A percentile compares a stretch with the other conserved stretches of the same genome.
Conservation (phyloP, 805 yeast species). For the Teunomyces atbi region DNA sequence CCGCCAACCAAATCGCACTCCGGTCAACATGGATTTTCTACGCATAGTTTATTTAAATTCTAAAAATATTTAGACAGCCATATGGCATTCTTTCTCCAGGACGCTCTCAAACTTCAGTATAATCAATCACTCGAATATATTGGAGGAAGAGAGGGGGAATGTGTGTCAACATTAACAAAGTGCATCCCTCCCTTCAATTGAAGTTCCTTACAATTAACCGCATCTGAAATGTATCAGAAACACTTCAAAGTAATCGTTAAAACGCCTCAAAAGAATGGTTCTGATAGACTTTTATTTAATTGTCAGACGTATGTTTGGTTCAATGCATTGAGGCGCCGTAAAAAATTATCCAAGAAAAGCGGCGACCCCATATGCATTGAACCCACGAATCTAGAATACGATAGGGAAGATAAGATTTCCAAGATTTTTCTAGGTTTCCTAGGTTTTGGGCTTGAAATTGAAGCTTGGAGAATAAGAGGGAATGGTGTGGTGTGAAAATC, state of each 20-base stretch:
- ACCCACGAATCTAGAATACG: neutral
- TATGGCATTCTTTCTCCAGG: neutral
- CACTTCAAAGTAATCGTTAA: neutral
- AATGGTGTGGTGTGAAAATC: neutral
- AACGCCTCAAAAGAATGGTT: neutral
- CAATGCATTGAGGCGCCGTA: neutral
- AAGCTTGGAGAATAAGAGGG: neutral
- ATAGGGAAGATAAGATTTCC: neutral
- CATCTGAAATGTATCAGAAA: neutral
- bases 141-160: neutral
- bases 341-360: neutral
- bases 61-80: slow-evolving; percentile 1
- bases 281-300: neutral
- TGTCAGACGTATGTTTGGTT: neutral
- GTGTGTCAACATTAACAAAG: neutral
- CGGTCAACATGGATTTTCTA: neutral
- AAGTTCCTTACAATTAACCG: neutral
- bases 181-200: neutral
- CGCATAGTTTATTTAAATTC: neutral
- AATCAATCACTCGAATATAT: neutral
- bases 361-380: neutral
- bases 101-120: neutral
- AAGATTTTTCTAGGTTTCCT: neutral
- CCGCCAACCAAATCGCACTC: neutral
- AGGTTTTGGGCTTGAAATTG: neutral